A percentile compares a stretch with the other conserved stretches of the same genome.
These are phyloP conservation scores for Tylopilus subfusipes DNA, from an alignment of 768 basidiomycete species.

Conservation along the genomic window DNA sequence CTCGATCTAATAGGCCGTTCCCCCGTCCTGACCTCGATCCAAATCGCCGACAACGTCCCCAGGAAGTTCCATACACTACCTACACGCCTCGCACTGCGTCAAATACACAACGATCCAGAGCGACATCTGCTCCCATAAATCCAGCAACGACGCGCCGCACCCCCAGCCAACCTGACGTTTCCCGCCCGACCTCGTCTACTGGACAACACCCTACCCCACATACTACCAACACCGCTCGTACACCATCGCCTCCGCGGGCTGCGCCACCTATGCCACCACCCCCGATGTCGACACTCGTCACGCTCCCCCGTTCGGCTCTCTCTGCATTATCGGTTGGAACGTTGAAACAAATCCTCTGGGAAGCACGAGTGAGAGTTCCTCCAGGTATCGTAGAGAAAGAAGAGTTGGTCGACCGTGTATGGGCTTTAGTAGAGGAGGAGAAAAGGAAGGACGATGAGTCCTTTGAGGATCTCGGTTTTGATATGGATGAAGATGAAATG, in stretches of 20 bases:
- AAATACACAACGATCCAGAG: conserved; percentile 15
- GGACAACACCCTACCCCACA: conserved; percentile 12
- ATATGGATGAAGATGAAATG: conserved; percentile 31
- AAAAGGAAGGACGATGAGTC: conserved; percentile 47
- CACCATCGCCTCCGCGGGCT: conserved; percentile 28
- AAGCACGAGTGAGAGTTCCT: conserved; percentile 66
- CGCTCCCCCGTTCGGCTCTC: conserved; percentile 56
- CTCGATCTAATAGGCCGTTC: conserved; percentile 38
- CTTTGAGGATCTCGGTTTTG: conserved; percentile 12
- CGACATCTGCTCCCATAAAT: conserved; percentile 21
- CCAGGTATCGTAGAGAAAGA: conserved; percentile 72
- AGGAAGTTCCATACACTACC: conserved; percentile 7
- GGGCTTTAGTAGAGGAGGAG: conserved; percentile 60
- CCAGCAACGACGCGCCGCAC: conserved; percentile 9
- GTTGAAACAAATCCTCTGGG: conserved; percentile 78
- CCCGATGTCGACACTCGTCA: conserved; percentile 64
- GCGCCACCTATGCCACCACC: conserved; percentile 38
- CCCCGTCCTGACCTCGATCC: conserved; percentile 64
- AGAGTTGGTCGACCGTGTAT: conserved; percentile 74
- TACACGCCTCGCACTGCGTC: conserved; percentile 18
- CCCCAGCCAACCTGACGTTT: background rate
- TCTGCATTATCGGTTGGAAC: conserved; percentile 58
- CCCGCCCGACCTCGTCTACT: conserved; percentile 20
- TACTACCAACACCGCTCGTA: conserved; percentile 3
- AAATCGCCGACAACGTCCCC: conserved; percentile 34